Percentiles rank a stretch among this genome's conserved stretches.
Evolutionary conservation across 495 filamentous ascomycete species (phyloP).

Genomic region (Penicillium robsamsonii): DNA sequence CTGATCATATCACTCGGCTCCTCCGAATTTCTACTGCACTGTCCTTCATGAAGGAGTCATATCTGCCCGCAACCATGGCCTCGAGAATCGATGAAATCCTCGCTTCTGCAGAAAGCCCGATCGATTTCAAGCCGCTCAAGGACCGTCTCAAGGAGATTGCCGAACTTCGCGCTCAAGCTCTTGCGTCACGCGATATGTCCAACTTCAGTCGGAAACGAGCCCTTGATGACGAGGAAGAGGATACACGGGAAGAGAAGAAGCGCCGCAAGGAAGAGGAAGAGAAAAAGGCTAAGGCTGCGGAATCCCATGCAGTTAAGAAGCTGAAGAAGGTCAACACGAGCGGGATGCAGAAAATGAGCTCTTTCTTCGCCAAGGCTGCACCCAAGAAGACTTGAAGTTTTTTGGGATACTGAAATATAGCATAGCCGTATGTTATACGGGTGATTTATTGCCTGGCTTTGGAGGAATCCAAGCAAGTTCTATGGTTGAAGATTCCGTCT

Average conservation of each 20-base stretch:
- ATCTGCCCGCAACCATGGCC: conserved; percentile 57
- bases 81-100: conserved; percentile 50
- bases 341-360: conserved; percentile 97
- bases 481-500: neutral
- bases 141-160: conserved; percentile 62
- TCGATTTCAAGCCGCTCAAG: conserved; percentile 70
- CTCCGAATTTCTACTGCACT: conserved; percentile 73
- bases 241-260: conserved; percentile 55
- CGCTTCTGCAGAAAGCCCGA: conserved; percentile 36
- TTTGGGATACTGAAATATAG: neutral
- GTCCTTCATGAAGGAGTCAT: conserved; percentile 71
- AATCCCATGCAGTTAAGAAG: conserved; percentile 71
- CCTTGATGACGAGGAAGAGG: conserved; percentile 65
- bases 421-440: neutral
- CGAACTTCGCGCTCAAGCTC: conserved; percentile 64
- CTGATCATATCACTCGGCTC: conserved; percentile 54
- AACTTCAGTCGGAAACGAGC: conserved; percentile 76
- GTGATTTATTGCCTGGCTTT: neutral
- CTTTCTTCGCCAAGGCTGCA: conserved; percentile 78
- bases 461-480: neutral
- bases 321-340: conserved; percentile 83
- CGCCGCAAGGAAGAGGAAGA: conserved; percentile 72
- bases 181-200: conserved; percentile 59
- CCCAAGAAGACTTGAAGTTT: conserved; percentile 33
- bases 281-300: conserved; percentile 65